phyloP scores from a whole-genome alignment of 352 stramenopile genomes.

The Pythium phragmitis region DNA sequence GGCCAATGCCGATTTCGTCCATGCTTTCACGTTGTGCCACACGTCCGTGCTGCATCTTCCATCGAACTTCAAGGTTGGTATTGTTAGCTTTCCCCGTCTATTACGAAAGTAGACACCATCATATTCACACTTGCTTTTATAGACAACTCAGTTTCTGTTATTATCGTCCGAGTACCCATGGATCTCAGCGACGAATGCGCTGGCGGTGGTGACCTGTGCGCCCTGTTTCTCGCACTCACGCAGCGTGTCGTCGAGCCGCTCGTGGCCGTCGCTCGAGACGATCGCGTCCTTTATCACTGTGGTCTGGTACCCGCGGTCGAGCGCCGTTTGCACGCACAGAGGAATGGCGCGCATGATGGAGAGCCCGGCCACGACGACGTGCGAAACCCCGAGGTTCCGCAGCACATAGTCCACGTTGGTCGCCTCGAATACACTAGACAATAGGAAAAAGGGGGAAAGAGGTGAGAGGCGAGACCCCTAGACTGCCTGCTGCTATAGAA shows the following conservation, averaged over 20 bases:
- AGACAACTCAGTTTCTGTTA: neutral
- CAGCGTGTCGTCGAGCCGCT: conserved; percentile 24
- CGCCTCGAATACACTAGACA: conserved; percentile 71
- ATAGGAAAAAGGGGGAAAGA: neutral
- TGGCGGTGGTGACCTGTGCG: conserved; percentile 16
- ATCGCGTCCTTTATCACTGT: conserved; percentile 82
- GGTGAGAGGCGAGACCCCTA: neutral
- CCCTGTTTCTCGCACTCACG: conserved; percentile 25
- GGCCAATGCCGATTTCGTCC: neutral
- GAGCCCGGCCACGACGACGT: conserved; percentile 85
- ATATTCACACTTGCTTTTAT: neutral
- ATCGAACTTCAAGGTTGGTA: conserved; percentile 18
- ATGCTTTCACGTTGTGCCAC: neutral
- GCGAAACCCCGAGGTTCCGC: conserved; percentile 81
- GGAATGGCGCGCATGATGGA: conserved; percentile 83
- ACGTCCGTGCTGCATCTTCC: neutral
- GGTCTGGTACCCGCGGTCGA: conserved; percentile 88
- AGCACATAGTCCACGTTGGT: conserved; percentile 91
- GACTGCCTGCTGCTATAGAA: neutral
- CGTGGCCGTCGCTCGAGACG: conserved; percentile 11
- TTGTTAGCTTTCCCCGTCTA: neutral
- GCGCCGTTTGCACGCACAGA: conserved; percentile 73
- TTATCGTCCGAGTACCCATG: conserved; percentile 18
- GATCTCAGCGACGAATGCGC: conserved; percentile 26
- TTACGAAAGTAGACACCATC: neutral